Base-by-base conservation (phyloP, 176 grass and related monocot genomes). In the Aegilops umbellulata region DNA sequence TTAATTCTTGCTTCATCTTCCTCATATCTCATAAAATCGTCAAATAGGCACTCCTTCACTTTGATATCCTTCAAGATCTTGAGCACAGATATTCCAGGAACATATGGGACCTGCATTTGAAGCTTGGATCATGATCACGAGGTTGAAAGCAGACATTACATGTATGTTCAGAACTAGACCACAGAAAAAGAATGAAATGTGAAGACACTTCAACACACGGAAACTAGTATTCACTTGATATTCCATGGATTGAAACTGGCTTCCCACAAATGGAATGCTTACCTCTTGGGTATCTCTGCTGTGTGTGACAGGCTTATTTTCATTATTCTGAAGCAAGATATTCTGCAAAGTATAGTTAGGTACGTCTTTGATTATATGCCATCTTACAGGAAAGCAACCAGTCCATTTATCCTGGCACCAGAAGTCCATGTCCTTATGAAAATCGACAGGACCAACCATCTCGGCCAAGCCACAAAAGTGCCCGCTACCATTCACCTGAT, bases 211-310 rank as follows among this genome's bases (percentile, higher is more conserved):
- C 34, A 55, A 19, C 14, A 51, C 4, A 76, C 67, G 25, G 15
- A 61, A 69, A 88, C 60, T 83, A 29, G 2, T 61, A 12, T 23
- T 41, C 62, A 42, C 26, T 22, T 22, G 2, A 44, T 53, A 67
- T 67, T 72, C 13, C 25, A 41, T 41, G 46, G 16, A 42, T 22
- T 15, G 2, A 3, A 65, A 77, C 14, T 16, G 77, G 24, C 22
- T 74, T 55, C 27, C 19, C 53, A 20, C 53, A 22, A 22, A 58
- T 58, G 74, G 25, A 86, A 87, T 19, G 57, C 69, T 87, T 94
- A 96, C 97, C 86, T 99, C 97, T 84, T 99, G 97, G 17, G 97
- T 94, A 78, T 99, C 97, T 84, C 97, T 93, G 86, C 97, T 98
- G 60, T 98, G 88, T 47, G 97, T 98, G 79, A 98, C 97, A 82